Percentiles rank a stretch among this genome's conserved stretches.
phyloP scores from a whole-genome alignment of 306 rosid genomes.

The Pyrus pyrifolia region DNA sequence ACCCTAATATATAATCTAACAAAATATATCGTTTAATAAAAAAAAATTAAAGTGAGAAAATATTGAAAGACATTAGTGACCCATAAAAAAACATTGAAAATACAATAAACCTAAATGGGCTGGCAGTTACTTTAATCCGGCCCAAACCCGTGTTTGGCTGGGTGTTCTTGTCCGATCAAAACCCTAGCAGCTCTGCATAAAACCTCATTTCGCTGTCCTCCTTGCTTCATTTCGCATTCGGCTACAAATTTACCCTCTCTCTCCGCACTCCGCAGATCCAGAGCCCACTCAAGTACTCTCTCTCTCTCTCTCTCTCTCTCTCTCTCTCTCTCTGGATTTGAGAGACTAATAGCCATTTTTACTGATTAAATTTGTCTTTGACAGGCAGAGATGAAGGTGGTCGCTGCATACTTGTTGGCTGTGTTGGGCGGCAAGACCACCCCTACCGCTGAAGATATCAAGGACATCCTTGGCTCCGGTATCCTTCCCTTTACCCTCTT shows the following conservation, averaged over 20 bases:
- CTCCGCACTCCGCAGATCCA: background rate
- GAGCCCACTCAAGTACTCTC: background rate
- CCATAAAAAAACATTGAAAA: no score
- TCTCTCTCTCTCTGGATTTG: background rate
- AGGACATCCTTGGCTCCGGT: constrained; percentile 38
- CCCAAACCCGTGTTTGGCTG: background rate
- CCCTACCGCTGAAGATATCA: constrained; percentile 36
- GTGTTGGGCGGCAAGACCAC: constrained; percentile 39
- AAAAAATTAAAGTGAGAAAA: no score
- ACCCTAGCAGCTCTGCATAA: background rate
- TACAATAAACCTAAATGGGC: background rate
- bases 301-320: no score
- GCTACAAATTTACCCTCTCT: background rate
- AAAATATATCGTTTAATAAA: no score
- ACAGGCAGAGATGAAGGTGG: constrained; percentile 26
- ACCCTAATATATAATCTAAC: no score
- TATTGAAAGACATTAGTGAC: no score
- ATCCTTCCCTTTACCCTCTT: background rate
- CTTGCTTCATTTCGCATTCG: background rate
- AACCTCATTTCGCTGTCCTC: background rate
- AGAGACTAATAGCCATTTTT: background rate
- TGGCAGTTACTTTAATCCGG: background rate
- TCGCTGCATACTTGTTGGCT: constrained; percentile 42
- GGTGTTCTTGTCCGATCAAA: background rate
- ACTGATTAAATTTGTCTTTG: background rate